A percentile compares a stretch with the other conserved stretches of the same genome.
phyloP scores from a whole-genome alignment of 495 filamentous ascomycete species.

The Cercophora samala region DNA sequence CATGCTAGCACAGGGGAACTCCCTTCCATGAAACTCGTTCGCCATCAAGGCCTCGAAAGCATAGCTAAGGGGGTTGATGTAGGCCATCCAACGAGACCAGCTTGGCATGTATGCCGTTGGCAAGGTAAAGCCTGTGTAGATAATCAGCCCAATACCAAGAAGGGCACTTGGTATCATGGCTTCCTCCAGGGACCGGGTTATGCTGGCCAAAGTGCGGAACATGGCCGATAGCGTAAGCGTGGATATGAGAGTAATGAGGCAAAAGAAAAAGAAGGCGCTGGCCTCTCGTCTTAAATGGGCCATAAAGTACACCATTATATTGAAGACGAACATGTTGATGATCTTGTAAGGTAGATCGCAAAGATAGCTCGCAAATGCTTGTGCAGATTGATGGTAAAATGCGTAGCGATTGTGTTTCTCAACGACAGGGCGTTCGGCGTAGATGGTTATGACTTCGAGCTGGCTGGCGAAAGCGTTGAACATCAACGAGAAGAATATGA shows the following conservation, averaged over 20 bases:
- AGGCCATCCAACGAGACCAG: constrained; percentile 78
- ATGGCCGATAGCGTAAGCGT: constrained; percentile 28
- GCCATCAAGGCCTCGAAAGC: constrained; percentile 66
- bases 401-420: constrained; percentile 62
- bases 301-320: constrained; percentile 57
- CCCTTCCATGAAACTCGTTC: constrained; percentile 60
- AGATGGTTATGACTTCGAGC: constrained; percentile 60
- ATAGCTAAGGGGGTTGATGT: constrained; percentile 76
- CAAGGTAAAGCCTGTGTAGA: constrained; percentile 80
- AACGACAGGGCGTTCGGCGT: constrained; percentile 59
- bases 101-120: constrained; percentile 68
- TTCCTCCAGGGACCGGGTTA: constrained; percentile 65
- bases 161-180: constrained; percentile 67
- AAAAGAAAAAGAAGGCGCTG: constrained; percentile 62
- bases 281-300: constrained; percentile 47
- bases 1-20: constrained; percentile 36
- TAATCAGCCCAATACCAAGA: constrained; percentile 63
- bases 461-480: constrained; percentile 51
- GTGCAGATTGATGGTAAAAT: constrained; percentile 60
- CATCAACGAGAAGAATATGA: constrained; percentile 53
- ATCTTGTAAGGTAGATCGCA: constrained; percentile 57
- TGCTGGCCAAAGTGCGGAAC: constrained; percentile 64
- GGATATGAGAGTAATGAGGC: constrained; percentile 30
- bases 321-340: constrained; percentile 47
- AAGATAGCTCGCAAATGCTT: constrained; percentile 55